Percentiles rank a stretch among this genome's conserved stretches.
Conservation (phyloP, 148 eudicot genomes). For the Cornus kousa region DNA sequence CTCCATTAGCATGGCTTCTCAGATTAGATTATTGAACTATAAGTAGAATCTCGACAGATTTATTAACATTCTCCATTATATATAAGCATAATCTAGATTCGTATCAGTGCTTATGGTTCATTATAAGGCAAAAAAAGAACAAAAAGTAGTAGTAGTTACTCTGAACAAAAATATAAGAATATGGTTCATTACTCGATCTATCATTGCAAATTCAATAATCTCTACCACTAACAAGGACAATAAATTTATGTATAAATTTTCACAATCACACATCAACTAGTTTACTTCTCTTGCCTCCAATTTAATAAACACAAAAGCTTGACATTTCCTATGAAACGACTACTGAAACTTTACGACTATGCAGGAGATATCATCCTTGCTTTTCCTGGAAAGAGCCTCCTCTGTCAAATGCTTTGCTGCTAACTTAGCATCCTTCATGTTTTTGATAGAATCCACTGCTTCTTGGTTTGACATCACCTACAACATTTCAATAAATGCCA, state of each 20-base stretch:
- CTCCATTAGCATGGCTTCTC: too few relatives aligned
- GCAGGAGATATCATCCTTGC: slow-evolving; percentile 94
- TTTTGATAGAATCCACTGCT: slow-evolving; percentile 66
- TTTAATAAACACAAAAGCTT: not conserved
- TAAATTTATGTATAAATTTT: slow-evolving; percentile 7
- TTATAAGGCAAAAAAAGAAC: too few relatives aligned
- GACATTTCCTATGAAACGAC: not conserved
- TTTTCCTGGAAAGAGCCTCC: slow-evolving; percentile 68
- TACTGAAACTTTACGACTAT: slow-evolving; percentile 71
- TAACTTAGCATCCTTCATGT: slow-evolving; percentile 52
- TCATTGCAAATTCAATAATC: not conserved
- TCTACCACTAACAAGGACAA: not conserved
- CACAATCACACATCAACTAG: not conserved
- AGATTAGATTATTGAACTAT: too few relatives aligned
- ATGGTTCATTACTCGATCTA: not conserved
- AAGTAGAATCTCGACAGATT: too few relatives aligned
- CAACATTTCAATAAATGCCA: not conserved
- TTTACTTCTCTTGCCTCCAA: not conserved
- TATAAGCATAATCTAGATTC: too few relatives aligned
- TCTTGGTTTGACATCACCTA: slow-evolving; percentile 90
- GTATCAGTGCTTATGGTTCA: too few relatives aligned
- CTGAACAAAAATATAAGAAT: too few relatives aligned
- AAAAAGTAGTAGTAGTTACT: too few relatives aligned
- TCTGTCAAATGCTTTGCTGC: slow-evolving; percentile 80
- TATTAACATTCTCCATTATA: too few relatives aligned